A percentile compares a stretch with the other conserved stretches of the same genome.
These are phyloP conservation scores for Acacia crassicarpa DNA, from an alignment of 306 rosid genomes.

Conservation along the genomic window DNA sequence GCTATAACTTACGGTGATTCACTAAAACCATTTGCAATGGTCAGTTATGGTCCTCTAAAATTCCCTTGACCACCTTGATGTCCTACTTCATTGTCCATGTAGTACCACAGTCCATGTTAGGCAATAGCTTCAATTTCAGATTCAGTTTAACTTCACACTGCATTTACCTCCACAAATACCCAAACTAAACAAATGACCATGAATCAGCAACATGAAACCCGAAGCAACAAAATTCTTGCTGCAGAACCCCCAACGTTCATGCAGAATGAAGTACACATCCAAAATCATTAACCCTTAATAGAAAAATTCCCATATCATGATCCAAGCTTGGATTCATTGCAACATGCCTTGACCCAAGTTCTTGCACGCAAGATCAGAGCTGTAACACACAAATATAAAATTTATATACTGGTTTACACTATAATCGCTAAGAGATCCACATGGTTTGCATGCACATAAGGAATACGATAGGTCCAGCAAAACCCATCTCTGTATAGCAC, in stretches of 20 bases:
- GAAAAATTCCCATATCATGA: slow-evolving; percentile 53
- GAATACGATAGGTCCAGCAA: slow-evolving; percentile 35
- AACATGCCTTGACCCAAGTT: slow-evolving; percentile 74
- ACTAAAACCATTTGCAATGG: slow-evolving; percentile 23
- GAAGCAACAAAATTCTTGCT: slow-evolving; percentile 38
- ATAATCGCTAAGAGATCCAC: slow-evolving; percentile 60
- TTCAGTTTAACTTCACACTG: slow-evolving; percentile 35
- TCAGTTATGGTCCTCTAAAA: slow-evolving; percentile 32
- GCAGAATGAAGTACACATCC: slow-evolving; percentile 48
- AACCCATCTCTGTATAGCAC: slow-evolving; percentile 19
- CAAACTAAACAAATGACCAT: slow-evolving; percentile 42
- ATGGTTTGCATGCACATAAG: slow-evolving; percentile 39
- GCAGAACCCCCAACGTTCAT: slow-evolving; percentile 47
- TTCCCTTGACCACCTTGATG: slow-evolving; percentile 21
- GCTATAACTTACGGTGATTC: slow-evolving; percentile 30
- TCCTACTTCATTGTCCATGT: slow-evolving; percentile 12
- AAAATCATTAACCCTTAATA: slow-evolving; percentile 46
- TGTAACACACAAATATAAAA: slow-evolving; percentile 88
- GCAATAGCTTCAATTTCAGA: slow-evolving; percentile 29
- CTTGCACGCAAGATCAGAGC: slow-evolving; percentile 51
- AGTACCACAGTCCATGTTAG: slow-evolving; percentile 1
- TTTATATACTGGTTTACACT: slow-evolving; percentile 69
- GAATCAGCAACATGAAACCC: slow-evolving; percentile 46
- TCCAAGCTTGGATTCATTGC: slow-evolving; percentile 72
- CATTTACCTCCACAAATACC: slow-evolving; percentile 38